Evolutionary conservation across 768 basidiomycete genomes (phyloP), one percentile per base, ranked within the genome.

Genomic region (Tephrocybe sp.): DNA sequence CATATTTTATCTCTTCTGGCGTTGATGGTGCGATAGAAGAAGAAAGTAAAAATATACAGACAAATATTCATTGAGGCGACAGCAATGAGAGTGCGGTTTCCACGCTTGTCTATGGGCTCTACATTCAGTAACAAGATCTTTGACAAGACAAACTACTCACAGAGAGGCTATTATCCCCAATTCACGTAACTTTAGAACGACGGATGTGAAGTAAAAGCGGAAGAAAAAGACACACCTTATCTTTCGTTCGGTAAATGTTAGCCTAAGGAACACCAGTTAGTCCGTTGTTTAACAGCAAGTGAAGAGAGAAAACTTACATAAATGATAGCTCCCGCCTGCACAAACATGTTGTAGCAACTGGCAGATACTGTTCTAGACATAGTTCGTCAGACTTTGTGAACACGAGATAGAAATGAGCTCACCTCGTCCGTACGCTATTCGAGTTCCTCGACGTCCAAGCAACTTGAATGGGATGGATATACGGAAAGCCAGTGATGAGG

Each of bases 361-460:
- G 74, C 74, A 15, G 72, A 73, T n/a, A 75, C 60, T 3, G 74
- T 75, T 45, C 71, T 71, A 34, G 4, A 9, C 16, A 19, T 18
- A 38, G 11, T 38, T 19, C 3, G 37, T 38, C 16, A 19, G 18
- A 19, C 5, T n/a, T 12, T 6, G 37, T n/a, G 37, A 38, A 38
- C 12, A 38, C 8, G 21, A 38, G 19, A 38, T 19, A 19, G 4
- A 12, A 61, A 9, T 71, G 65, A 19, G 16, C 9, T 29, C 67
- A 80, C 60, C 83, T 68, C 5, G 76, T 81, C 36, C 76, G 65
- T 2, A 85, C 84, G 45, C 76, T 78, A 57, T 76, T 74, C 2
- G 84, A 80, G 61, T 84, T 86, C 43, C 77, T 69, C 1, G 79
- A 82, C 1, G 74, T 70, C 80, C 81, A 83, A 1, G 76, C 80